Evolutionary conservation across 768 basidiomycete species (phyloP), one percentile per base, ranked within the genome.

Genomic region (Calvatia gigantea): DNA sequence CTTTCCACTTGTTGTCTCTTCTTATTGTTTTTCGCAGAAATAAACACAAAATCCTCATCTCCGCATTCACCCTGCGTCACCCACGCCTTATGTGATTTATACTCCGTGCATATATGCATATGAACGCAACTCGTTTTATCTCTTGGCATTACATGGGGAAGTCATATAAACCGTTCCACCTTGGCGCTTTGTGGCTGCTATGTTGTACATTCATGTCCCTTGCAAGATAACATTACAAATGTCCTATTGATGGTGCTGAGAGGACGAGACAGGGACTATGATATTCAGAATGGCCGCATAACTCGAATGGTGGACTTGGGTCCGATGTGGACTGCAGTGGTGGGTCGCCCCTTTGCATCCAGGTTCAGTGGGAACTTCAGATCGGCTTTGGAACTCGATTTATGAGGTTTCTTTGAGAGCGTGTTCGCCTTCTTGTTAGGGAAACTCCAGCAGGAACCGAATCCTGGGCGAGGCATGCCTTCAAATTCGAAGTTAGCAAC

Each of bases 401-500:
- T 35, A 19, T 56, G 58, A 17, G 52, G 56, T 58, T 70, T 68
- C 53, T 64, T 66, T 54, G 66, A 54, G 38, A 60, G 51, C n/a
- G 59, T 50, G 25, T 58, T 57, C 23, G 44, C 53, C 11, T 54
- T 59, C 27, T 59, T 51, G 14, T 50, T 51, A 7, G 58, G 53
- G 23, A 73, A 38, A 41, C 70, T 67, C 75, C 75, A 75, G 37
- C 69, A 67, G 4, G 72, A 74, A 19, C 62, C 63, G 56, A 77
- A 78, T 2, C 66, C 69, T 19, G 74, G 70, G 7, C 63, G 63
- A 21, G 76, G 73, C 68, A 78, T 71, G 23, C 69, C 75, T 39
- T 73, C 71, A 37, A 73, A 73, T 41, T 67, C 65, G n/a, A 68
- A 64, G 15, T 62, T 60, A 5, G 60, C 25, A 6, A 59, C 60